These are phyloP conservation scores for Termitomyces heimii DNA, from an alignment of 768 basidiomycete species.

Conservation along the genomic window DNA sequence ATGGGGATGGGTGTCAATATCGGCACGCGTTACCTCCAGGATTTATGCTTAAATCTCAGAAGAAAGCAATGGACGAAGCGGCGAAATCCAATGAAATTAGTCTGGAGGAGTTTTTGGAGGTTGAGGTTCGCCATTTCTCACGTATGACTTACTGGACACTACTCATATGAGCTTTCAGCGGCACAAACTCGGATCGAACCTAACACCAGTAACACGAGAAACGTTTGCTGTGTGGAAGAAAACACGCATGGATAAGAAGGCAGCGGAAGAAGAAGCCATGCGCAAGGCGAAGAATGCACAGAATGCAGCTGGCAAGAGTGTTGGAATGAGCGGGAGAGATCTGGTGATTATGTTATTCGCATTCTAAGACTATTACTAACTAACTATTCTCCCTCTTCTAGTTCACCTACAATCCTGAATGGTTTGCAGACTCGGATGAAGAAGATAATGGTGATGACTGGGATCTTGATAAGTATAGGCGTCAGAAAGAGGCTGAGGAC, in stretches of 20 bases:
- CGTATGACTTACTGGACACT: not conserved
- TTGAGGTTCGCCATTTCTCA: slow-evolving; percentile 58
- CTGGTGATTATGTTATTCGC: slow-evolving; percentile 47
- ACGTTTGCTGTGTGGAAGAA: slow-evolving; percentile 93
- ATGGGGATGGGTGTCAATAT: slow-evolving; percentile 86
- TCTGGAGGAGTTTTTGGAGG: slow-evolving; percentile 95
- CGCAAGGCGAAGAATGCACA: slow-evolving; percentile 80
- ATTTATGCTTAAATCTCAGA: slow-evolving; percentile 91
- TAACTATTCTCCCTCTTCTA: slow-evolving; percentile 21
- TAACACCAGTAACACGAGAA: slow-evolving; percentile 93
- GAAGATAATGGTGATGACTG: slow-evolving; percentile 49
- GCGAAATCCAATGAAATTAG: slow-evolving; percentile 87
- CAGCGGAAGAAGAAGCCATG: slow-evolving; percentile 77
- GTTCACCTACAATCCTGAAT: slow-evolving; percentile 96
- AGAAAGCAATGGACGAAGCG: slow-evolving; percentile 86
- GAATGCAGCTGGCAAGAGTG: slow-evolving; percentile 81
- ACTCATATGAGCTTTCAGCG: slow-evolving; percentile 42
- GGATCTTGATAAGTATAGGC: slow-evolving; percentile 57
- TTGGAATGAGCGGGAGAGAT: slow-evolving; percentile 94
- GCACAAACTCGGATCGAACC: slow-evolving; percentile 85
- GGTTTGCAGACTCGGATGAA: slow-evolving; percentile 75
- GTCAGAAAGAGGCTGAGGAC: slow-evolving; percentile 57
- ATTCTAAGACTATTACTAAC: not conserved
- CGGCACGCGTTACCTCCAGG: slow-evolving; percentile 94
- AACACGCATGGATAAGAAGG: slow-evolving; percentile 92